Evolutionary conservation across 2,329 filamentous ascomycete genomes (phyloP), one percentile per base, ranked within the genome.

Genomic region (Colletotrichum sojae): DNA sequence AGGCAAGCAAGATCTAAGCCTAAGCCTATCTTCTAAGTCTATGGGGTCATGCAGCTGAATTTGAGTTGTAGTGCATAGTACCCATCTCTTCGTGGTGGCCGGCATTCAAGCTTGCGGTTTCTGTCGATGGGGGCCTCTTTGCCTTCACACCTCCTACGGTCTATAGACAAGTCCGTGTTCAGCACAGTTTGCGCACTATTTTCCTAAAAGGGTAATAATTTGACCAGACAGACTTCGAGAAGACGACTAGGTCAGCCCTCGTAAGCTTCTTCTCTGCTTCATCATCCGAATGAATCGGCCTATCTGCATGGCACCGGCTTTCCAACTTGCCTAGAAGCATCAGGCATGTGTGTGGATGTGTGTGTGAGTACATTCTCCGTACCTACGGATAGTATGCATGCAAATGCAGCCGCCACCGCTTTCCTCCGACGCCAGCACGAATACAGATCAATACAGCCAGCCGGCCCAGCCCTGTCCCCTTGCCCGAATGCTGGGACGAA

Each of bases 21-120:
- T 36, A 36, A 36, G 31, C 31, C 54, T 61, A 56, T 43, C 49
- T 18, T 49, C 54, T 61, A 56, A 51, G 55, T 18, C 55, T 31
- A 67, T 52, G 55, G 67, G 49, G 51, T n/a, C 62, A 60, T 69
- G 66, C 43, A 56, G 67, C 63, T 67, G 62, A 48, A 69, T 69
- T 67, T 69, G 67, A 69, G 67, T 69, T 69, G 36, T 53, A 4
- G 62, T 67, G 62, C 67, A 61, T 67, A 36, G 13, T 60, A 12
- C 27, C 20, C n/a, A 13, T 69, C 46, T 22, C 10, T 8, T 20
- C 55, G 55, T 61, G 27, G 45, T 56, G 49, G 51, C 36, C n/a
- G 62, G 43, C 57, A 27, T 58, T 45, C 25, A 16, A 15, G 6
- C 46, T 43, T 25, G 36, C 25, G 54, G 10, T 13, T 62, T 18